Evolutionary conservation across 352 stramenopile species (phyloP), one percentile per base, ranked within the genome.

Genomic region (Globisporangium cylindrosporum): DNA sequence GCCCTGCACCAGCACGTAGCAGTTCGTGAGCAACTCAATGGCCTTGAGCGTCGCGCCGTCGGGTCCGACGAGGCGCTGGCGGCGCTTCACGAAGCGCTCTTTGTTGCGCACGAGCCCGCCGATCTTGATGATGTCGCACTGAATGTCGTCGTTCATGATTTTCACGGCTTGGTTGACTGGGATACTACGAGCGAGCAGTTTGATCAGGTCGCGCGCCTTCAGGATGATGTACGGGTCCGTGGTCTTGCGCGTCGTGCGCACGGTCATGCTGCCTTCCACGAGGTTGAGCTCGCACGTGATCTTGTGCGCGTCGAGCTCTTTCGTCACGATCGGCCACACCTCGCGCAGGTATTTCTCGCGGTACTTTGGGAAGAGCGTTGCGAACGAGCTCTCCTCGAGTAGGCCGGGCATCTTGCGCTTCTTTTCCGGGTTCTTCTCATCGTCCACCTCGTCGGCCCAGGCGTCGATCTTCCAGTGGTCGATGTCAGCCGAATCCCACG

Each of bases 71-170:
- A 99, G 87, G 3, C 98, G 86, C 79, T 99, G 97, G 15, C 98
- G 88, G 24, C 98, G 91, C 75, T 99, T 99, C 24, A 99, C 96
- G 77, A 99, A 99, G 57, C 98, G 92, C 80, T 99, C 98, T 79
- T 99, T 99, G 79, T 99, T 99, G 69, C 97, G 88, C 53, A 99
- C 97, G 54, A 99, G 81, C 43, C 97, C 96, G 51, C 98, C 98
- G 75, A 99, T 99, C 88, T 99, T 99, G 73, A 99, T 98, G 72
- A 99, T 99, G 74, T 99, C 98, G 73, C 95, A 98, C 65, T 99
- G 93, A 62, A 99, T 89, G 64, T 99, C 97, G 74, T 99, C 98
- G 6, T 99, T 83, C 65, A 99, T 81, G 69, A 99, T 98, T 72
- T 99, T 98, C 1, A 99, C 69, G 1, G 93, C 94, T 79, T 98